phyloP scores from a whole-genome alignment of 176 grass and related monocot genomes.

The Otatea glauca region DNA sequence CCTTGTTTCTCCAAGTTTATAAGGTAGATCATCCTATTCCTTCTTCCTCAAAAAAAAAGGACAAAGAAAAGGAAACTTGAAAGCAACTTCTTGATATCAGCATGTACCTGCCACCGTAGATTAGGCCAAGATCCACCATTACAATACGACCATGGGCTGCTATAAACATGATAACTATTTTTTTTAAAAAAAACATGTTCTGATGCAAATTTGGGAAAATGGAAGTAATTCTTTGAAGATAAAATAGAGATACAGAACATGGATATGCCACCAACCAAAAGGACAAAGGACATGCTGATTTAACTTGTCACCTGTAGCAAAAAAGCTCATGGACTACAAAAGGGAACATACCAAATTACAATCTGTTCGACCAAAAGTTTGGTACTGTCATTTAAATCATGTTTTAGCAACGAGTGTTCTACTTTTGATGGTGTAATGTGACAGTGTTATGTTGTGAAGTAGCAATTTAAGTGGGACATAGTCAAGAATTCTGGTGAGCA shows the following conservation, averaged over 20 bases:
- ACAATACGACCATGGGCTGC: slow-evolving; percentile 42
- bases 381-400: slow-evolving; percentile 10
- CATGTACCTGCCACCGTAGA: slow-evolving; percentile 51
- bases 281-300: slow-evolving; percentile 1
- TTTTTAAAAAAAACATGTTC: not conserved
- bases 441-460: slow-evolving; percentile 18
- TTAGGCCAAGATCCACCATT: slow-evolving; percentile 60
- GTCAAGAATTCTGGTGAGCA: not conserved
- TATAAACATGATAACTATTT: not conserved
- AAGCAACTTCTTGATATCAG: slow-evolving; percentile 17
- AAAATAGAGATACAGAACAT: slow-evolving; percentile 19
- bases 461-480: slow-evolving; percentile 6
- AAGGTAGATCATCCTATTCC: not conserved
- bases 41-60: not conserved
- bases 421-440: not conserved
- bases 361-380: not conserved
- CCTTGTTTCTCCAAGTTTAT: not conserved
- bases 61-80: not conserved
- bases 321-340: not conserved
- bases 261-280: not conserved
- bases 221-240: slow-evolving; percentile 6
- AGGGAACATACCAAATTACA: not conserved
- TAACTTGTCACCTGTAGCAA: not conserved
- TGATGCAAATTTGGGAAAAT: slow-evolving; percentile 27
- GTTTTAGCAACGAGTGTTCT: not conserved